Base-by-base conservation (phyloP, 371 early-diverging fungal species). In the Actinomortierella wolfii region DNA sequence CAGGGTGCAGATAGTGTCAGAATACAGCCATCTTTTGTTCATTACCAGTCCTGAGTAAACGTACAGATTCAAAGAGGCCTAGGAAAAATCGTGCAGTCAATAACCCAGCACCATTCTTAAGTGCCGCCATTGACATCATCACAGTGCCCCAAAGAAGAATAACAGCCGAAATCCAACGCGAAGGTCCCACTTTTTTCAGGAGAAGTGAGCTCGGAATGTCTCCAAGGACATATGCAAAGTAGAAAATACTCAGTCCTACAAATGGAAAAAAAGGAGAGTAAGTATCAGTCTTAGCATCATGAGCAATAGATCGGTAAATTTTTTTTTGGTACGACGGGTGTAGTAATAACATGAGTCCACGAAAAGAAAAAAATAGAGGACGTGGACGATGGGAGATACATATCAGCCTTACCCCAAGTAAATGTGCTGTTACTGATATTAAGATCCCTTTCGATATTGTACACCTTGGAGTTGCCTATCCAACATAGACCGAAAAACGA, bases 181-280 rank as follows among this genome's bases (percentile, higher is more conserved):
- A 79, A 6, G 92, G 87, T 3, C 87, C 84, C 40, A 90, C 71
- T 21, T 58, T 69, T 63, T 92, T 91, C 29, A 90, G 76, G 52
- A 89, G 59, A 55, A 92, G 68, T 63, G 90, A 91, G 47, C 87
- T 88, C 4, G 91, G 90, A 23, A 89, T 75, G 61, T 92, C 91
- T 55, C 86, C 83, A 28, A 89, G 29, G 52, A 87, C 77, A 82
- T 84, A 76, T 40, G 41, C 29, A 42, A 34, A 47, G 14, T 20
- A 13, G 25, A 47, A 47, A 13, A 47, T 25, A 9, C 47, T 47
- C 25, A 47, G 13, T 20, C 47, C 20, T 47, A 48, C 11, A 25
- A 26, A 3, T 1, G 23, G 46, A 48, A 28, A 40, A 14, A 15
- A 20, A 18, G 15, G n/a, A 44, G 13, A 47, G 56, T 15, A 34